Percentiles rank a stretch among this genome's conserved stretches.
phyloP scores from a whole-genome alignment of 768 basidiomycete species.

The Xanthoconium purpureum region DNA sequence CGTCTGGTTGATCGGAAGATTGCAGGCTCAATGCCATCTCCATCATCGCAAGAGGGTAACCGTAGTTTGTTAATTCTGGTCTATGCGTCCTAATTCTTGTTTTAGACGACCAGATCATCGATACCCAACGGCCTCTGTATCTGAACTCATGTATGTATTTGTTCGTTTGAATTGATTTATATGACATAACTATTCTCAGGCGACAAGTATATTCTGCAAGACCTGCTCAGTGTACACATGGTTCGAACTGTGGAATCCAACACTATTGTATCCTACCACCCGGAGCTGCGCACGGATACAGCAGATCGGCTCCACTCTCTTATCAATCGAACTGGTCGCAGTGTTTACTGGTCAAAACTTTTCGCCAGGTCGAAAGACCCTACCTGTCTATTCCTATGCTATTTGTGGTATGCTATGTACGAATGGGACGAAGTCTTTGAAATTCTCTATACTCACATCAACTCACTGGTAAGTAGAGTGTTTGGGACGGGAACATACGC shows the following conservation, averaged over 20 bases:
- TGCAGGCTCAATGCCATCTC: neutral
- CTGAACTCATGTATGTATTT: slow-evolving; percentile 31
- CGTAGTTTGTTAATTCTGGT: neutral
- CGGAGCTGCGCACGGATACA: slow-evolving; percentile 15
- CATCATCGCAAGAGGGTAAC: slow-evolving; percentile 8
- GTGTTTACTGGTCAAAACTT: slow-evolving; percentile 34
- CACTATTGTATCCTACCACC: slow-evolving; percentile 33
- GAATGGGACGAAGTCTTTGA: slow-evolving; percentile 63
- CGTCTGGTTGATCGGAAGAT: slow-evolving; percentile 30
- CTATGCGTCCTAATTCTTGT: neutral
- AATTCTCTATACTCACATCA: slow-evolving; percentile 48
- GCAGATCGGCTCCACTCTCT: slow-evolving; percentile 29
- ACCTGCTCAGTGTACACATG: slow-evolving; percentile 55
- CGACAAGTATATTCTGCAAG: slow-evolving; percentile 31
- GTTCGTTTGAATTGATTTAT: neutral
- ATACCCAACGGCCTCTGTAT: slow-evolving; percentile 50
- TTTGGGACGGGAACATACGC: neutral
- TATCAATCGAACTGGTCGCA: slow-evolving; percentile 29
- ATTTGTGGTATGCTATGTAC: slow-evolving; percentile 60
- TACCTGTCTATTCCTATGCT: slow-evolving; percentile 51
- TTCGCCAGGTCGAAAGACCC: slow-evolving; percentile 39
- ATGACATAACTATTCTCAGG: slow-evolving; percentile 12
- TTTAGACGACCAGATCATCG: slow-evolving; percentile 37
- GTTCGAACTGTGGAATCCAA: slow-evolving; percentile 29
- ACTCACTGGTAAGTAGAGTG: slow-evolving; percentile 40